Evolutionary conservation across 768 basidiomycete genomes (phyloP), one percentile per base, ranked within the genome.

Genomic region (Lactarius trivialis): DNA sequence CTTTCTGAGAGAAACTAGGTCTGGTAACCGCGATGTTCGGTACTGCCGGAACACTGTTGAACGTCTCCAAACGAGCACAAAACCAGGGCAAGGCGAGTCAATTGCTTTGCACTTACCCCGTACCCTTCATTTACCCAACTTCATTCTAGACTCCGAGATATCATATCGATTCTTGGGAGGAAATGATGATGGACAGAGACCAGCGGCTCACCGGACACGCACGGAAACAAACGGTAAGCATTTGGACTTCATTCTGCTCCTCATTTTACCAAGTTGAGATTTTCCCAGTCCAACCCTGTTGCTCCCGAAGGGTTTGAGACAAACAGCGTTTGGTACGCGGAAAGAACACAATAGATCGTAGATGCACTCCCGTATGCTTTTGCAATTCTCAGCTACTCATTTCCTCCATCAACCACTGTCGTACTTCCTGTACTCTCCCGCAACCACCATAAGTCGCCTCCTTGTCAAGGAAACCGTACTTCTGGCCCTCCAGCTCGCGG

Each of bases 161-260:
- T 70, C 81, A 85, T 56, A 71, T 96, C 36, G 96, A 98, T 70
- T 74, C 81, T 24, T 98, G 93, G 93, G 96, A 98, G 65, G 82
- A 89, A 57, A 91, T 91, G 89, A 92, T 98, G 93, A 93, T 98
- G 87, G 83, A 86, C 70, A 80, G 96, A 60, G 96, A 98, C 77
- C 79, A 82, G 70, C 80, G 90, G 65, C 73, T 98, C 70, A 97
- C 94, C 2, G 96, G 96, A 14, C 89, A 90, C 71, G 69, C 76
- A 69, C 83, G 96, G 67, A 93, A 93, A 58, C 96, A 98, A 73
- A 80, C 81, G 72, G 95, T 95, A 72, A 70, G 91, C 77, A 12
- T 28, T 53, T 28, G 21, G 32, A 41, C 55, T 39, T 65, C 9
- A 11, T 48, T 32, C 14, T 63, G 1, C 49, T 43, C 34, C 26